Evolutionary conservation across 169 alveolate species (phyloP), one percentile per base, ranked within the genome.

Genomic region (Plasmodium yoelii): DNA sequence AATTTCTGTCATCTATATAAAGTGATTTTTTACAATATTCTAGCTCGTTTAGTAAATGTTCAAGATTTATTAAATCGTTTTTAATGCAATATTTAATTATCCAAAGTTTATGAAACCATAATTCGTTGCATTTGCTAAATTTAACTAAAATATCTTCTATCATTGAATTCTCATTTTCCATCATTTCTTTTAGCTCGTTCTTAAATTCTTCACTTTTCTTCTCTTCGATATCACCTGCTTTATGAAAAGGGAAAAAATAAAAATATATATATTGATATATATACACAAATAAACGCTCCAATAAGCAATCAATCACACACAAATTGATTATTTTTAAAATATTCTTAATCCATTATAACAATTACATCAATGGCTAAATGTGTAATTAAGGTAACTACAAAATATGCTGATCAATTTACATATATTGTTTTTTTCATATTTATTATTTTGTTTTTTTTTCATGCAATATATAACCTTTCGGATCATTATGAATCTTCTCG

Each of bases 101-200:
- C 90, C 90, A 80, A 34, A 80, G 26, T 80, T 80, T 80, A 70
- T 80, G 90, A 46, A 80, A 80, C 90, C 90, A 80, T 42, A 80
- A 67, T 51, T 80, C 90, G 28, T 67, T 67, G 28, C 73, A 80
- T 59, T 80, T 80, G 49, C 42, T 67, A 67, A 80, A 80, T 67
- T 53, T 80, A 9, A n/a, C 42, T 49, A 80, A 39, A 55, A 80
- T 65, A 15, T 80, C 82, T 80, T 80, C 90, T 15, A 80, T 63
- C 90, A 80, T 67, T 26, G 8, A 47, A 49, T 80, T 80, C 22
- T 80, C 90, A 51, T 80, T 44, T 80, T 67, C 53, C 70, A 80
- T 65, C 57, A 80, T 19, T 53, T 22, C 56, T 80, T 67, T 80
- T 80, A 80, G 59, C 19, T 67, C 71, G 19, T 67, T 47, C 26